Evolutionary conservation across 805 yeast species (phyloP), one percentile per base, ranked within the genome.

Genomic region (Candida succiphila): DNA sequence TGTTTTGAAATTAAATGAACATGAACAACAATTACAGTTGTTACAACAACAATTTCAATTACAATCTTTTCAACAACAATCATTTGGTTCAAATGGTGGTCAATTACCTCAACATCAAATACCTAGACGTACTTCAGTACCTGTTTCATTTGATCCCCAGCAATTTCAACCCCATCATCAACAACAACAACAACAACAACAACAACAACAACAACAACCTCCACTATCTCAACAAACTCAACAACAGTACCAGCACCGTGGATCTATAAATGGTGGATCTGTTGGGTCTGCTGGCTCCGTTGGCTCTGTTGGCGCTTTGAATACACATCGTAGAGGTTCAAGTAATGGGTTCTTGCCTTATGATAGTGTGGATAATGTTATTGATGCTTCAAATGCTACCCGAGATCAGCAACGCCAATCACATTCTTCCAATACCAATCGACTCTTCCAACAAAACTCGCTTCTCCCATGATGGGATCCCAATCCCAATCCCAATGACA

Each of bases 21-120:
- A 20, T 23, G 7, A 30, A 16, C 36, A 33, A 29, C 26, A 33
- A 24, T 50, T 52, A 33, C 51, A 46, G 32, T 43, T 39, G 30
- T 40, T 38, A 23, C 37, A 35, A 25, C 38, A 35, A 22, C 32
- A 32, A 31, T 23, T 26, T 26, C 30, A 33, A 32, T 29, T 29
- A 17, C 29, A 26, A 18, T 5, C 24, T 19, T 19, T 5, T 13
- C 33, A 24, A 21, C 4, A 4, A 17, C 21, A 16, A 17, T 19
- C 22, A n/a, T 14, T 7, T 12, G 8, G 20, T 19, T 7, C 4
- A 28, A 6, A n/a, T 8, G 14, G 20, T 12, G 24, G 9, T 19
- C 17, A 17, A 16, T 22, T 17, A 20, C n/a, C n/a, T n/a, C n/a
- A n/a, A n/a, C n/a, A n/a, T n/a, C n/a, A n/a, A n/a, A n/a, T n/a